Evolutionary conservation across 1,284 basidiomycete genomes (phyloP).

Genomic region (Melampsora occidentalis): DNA sequence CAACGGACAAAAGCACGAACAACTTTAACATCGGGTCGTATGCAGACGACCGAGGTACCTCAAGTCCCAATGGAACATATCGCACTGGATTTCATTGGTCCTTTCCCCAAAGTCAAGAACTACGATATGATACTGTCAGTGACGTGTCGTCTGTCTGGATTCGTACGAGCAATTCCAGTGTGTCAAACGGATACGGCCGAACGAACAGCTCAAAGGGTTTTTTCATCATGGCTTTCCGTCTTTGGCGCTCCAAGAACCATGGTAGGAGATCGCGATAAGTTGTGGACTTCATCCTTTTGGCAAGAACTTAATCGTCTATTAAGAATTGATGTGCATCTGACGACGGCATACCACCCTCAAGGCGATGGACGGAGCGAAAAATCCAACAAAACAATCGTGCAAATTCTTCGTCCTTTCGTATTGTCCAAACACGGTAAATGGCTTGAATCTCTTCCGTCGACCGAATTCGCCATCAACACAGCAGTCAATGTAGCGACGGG

Average conservation of each 20-base stretch:
- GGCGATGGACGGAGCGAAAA: conserved; percentile 39
- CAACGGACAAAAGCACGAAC: conserved; percentile 43
- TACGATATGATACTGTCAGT: background rate
- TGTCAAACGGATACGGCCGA: background rate
- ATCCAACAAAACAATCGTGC: conserved; percentile 53
- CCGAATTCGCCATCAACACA: conserved; percentile 45
- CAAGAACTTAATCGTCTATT: conserved; percentile 26
- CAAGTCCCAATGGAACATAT: conserved; percentile 33
- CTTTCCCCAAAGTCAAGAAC: background rate
- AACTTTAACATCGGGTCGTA: conserved; percentile 9
- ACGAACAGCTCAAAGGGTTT: background rate
- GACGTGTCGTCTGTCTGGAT: background rate
- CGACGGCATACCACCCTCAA: too few species aligned
- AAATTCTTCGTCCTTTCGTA: conserved; percentile 35
- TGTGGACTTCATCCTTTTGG: conserved; percentile 51
- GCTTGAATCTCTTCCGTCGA: conserved; percentile 26
- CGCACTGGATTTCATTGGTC: conserved; percentile 19
- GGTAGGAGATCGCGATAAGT: conserved; percentile 48
- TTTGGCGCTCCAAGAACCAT: conserved; percentile 47
- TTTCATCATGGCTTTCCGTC: background rate
- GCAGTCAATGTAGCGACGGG: conserved; percentile 45
- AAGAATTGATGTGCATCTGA: background rate
- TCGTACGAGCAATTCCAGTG: background rate
- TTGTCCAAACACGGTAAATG: conserved; percentile 49
- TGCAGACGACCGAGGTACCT: conserved; percentile 34